Evolutionary conservation across 1,284 basidiomycete species (phyloP), one percentile per base, ranked within the genome.

Genomic region (Ustilago xerochloae): DNA sequence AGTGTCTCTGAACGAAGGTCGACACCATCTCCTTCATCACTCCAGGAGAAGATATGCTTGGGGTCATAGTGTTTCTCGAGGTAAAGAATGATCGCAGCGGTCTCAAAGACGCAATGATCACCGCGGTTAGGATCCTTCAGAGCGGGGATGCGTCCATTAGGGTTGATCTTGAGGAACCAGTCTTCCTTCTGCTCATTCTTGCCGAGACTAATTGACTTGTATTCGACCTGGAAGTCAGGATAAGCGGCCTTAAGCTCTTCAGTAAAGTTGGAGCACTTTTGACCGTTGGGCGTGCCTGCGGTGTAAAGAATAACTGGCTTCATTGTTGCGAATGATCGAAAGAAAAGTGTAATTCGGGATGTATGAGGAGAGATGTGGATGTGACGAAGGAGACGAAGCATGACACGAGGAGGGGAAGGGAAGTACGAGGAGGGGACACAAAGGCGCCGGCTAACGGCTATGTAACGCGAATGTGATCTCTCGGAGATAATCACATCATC

Each of bases 91-190:
- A 80, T 79, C 12, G 78, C 50, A 4, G 67, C 72, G 12, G 64
- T 72, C 38, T 79, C 77, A 46, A 71, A 77, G 1, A 79, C 75
- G 54, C 57, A 63, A 33, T 65, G 53, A 47, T 78, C 68, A 47
- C 39, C 32, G 6, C 62, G 49, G 61, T 77, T 75, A 18, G 71
- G 75, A 41, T 79, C 77, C 18, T 67, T 59, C 3, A 72, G 24
- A 0, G 80, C 80, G 6, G 80, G 80, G 38, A 82, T 81, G 2
- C 80, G 68, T 2, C 80, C 80, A 35, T 82, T 82, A 22, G 80
- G 80, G 59, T 80, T 81, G 72, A 82, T 75, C 47, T 70, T 47
- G 30, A 78, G 57, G 46, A 76, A 76, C 71, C 78, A 80, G 12
- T 66, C 60, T 35, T 75, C 69, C 51, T 80, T 80, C 49, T 80